Base-by-base conservation (phyloP, 2,329 filamentous ascomycete genomes). In the Fusarium staphyleae region DNA sequence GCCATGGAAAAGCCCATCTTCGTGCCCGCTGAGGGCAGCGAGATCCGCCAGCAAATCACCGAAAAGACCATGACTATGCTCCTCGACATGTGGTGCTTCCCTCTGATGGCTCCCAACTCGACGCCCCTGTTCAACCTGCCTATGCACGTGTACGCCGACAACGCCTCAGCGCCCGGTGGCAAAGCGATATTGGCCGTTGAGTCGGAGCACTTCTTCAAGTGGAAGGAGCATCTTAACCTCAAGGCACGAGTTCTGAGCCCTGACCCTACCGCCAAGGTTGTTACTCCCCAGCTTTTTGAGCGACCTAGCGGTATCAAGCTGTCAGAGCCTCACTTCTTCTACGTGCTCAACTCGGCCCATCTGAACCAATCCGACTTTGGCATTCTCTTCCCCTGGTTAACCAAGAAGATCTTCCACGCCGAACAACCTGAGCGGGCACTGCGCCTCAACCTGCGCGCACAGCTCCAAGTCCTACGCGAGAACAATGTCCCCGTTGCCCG, bases 281-380 rank as follows among this genome's bases (percentile, higher is more conserved):
- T 84, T 2, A 69, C 73, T 1, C 65, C 79, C 0, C 66, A 73
- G 4, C 58, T 75, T 9, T 78, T 77, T 57, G 72, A 79, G 50
- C 72, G 76, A 3, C 73, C 72, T 4, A 74, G 75, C 48, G 78
- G 77, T 8, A 70, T 75, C 22, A 72, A 68, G 48, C 71, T 82
- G 12, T 63, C 74, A 1, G 77, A 80, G 49, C 87, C 90, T 4
- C 82, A 87, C 62, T 84, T 93, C 66, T 96, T 90, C 75, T 93
- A 90, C 70, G 86, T 90, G 3, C 70, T 80, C 12, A 78, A 82
- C 36, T 89, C 87, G n/a, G 90, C 91, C 0, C 91, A 96, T 69
- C 81, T 96, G 19, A 90, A 83, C 52, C 91, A 96, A 72, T 89
- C 86, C 15, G 91, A 96, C 68, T 96, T 95, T 64, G 91, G 89